These are phyloP conservation scores for Tuber umbilicatum DNA, from an alignment of 495 filamentous ascomycete species.

Conservation along the genomic window DNA sequence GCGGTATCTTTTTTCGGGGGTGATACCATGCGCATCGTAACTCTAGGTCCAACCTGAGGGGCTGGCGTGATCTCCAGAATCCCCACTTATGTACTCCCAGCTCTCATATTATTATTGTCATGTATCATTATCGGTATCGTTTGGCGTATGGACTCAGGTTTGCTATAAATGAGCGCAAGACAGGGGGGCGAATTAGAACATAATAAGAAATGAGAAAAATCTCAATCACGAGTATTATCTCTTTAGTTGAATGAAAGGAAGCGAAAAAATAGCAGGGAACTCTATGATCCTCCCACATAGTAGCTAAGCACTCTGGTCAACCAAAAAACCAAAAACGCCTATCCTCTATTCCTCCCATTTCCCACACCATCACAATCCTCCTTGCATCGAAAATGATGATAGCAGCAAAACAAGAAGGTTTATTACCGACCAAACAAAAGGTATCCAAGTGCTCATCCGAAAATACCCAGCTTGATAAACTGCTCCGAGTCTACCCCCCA, in stretches of 20 bases:
- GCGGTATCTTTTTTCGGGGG: background rate
- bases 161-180: background rate
- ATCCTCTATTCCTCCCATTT: background rate
- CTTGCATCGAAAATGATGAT: constrained; percentile 90
- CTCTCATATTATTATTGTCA: background rate
- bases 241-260: background rate
- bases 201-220: constrained; percentile 45
- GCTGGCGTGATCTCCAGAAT: background rate
- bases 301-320: background rate
- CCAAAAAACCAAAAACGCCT: background rate
- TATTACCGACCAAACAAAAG: constrained; percentile 87
- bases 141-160: constrained; percentile 6
- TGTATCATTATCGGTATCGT: constrained; percentile 8
- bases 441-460: constrained; percentile 94
- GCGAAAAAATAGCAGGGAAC: background rate
- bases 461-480: constrained; percentile 76
- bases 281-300: background rate
- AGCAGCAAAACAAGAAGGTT: constrained; percentile 83
- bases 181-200: constrained; percentile 43
- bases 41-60: background rate
- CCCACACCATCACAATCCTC: constrained; percentile 61
- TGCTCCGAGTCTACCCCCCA: constrained; percentile 61
- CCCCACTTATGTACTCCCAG: background rate
- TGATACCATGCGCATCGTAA: background rate
- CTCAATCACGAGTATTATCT: background rate